Conservation (phyloP, 768 basidiomycete species). For the Boletus subcaerulescens region DNA sequence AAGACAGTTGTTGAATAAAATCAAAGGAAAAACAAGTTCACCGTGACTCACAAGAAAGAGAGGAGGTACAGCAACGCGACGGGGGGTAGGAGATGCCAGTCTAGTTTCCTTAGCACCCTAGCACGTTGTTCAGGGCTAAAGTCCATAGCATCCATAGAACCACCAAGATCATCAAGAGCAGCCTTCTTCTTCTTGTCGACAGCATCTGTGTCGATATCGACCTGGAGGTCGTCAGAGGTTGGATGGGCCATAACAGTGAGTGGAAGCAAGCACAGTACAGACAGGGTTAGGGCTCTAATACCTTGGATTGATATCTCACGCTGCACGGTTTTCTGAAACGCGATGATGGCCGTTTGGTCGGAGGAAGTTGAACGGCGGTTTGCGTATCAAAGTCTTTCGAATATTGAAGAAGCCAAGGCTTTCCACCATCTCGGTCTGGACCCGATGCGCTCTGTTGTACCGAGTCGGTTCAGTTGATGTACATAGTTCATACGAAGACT, state of each 20-base stretch:
- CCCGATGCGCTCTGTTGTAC: too few species aligned
- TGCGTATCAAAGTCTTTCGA: background rate
- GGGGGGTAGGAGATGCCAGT: background rate
- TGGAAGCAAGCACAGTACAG: background rate
- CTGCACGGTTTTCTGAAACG: background rate
- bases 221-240: background rate
- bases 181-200: background rate
- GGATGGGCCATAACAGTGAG: background rate
- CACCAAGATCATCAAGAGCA: background rate
- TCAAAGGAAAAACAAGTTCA: background rate
- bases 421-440: too few species aligned
- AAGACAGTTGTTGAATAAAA: background rate
- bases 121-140: background rate
- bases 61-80: background rate
- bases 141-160: background rate
- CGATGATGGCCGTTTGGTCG: background rate
- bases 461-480: too few species aligned
- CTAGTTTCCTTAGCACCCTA: background rate
- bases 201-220: background rate
- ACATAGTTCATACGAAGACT: too few species aligned
- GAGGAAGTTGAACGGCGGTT: background rate
- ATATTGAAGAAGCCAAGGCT: too few species aligned
- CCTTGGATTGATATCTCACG: background rate
- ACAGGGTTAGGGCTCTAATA: too few species aligned
- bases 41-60: background rate